Percentiles rank a stretch among this genome's conserved stretches.
Evolutionary conservation across 2,329 filamentous ascomycete genomes (phyloP).

Genomic region (Botrytis sinoallii): DNA sequence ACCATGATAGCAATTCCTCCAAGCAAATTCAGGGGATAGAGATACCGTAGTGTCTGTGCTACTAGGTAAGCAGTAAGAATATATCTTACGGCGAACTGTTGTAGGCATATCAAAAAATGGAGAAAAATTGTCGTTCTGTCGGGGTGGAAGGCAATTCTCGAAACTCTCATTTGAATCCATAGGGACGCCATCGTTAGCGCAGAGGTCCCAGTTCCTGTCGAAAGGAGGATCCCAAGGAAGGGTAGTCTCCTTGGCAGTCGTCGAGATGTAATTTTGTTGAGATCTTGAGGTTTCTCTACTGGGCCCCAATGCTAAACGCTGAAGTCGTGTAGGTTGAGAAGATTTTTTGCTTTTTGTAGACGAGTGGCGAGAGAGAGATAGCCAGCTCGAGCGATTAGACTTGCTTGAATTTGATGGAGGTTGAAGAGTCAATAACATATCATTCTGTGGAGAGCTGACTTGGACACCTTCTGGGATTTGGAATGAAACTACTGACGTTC

Average conservation of each 20-base stretch:
- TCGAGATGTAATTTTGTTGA: not conserved
- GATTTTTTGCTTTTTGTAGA: conserved; percentile 6
- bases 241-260: not conserved
- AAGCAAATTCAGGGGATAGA: conserved; percentile 31
- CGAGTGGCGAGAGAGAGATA: conserved; percentile 5
- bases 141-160: conserved; percentile 1
- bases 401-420: conserved; percentile 4
- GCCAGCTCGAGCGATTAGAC: conserved; percentile 5
- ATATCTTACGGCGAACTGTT: conserved; percentile 31
- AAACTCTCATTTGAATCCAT: not conserved
- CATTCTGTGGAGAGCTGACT: not conserved
- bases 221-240: conserved; percentile 16
- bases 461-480: not conserved
- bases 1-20: conserved; percentile 28
- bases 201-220: conserved; percentile 24
- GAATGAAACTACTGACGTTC: conserved; percentile 15
- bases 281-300: not conserved
- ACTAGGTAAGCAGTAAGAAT: conserved; percentile 29
- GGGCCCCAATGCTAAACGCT: not conserved
- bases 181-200: conserved; percentile 6
- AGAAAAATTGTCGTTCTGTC: not conserved
- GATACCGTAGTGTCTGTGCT: conserved; percentile 28
- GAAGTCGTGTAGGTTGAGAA: not conserved
- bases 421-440: not conserved
- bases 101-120: conserved; percentile 26